These are phyloP conservation scores for Hippophae gyantsensis DNA, from an alignment of 306 rosid genomes.

Conservation along the genomic window DNA sequence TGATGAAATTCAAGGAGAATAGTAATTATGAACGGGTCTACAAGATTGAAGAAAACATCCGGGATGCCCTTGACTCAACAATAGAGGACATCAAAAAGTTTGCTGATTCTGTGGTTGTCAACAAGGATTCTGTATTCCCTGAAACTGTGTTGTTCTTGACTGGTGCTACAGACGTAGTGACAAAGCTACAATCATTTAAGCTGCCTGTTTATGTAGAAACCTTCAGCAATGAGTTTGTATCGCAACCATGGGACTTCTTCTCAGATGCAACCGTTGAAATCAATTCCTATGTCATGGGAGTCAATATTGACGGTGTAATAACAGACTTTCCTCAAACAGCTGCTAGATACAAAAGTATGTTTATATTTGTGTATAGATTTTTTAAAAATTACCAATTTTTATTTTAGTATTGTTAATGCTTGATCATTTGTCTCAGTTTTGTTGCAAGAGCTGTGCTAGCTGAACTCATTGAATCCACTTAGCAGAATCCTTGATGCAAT, in stretches of 20 bases:
- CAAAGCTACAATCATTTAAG: conserved; percentile 31
- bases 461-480: too few species aligned
- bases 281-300: conserved; percentile 42
- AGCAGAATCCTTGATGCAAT: too few species aligned
- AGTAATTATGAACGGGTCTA: conserved; percentile 57
- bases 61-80: conserved; percentile 36
- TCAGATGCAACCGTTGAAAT: conserved; percentile 81
- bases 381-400: too few species aligned
- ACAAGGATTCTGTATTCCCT: conserved; percentile 51
- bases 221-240: conserved; percentile 82
- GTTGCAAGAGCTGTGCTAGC: too few species aligned
- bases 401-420: too few species aligned
- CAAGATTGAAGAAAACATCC: conserved; percentile 41
- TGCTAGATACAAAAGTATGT: too few species aligned
- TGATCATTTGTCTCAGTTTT: too few species aligned
- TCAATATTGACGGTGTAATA: conserved; percentile 14
- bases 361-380: too few species aligned
- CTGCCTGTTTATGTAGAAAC: conserved; percentile 64
- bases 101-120: conserved; percentile 56
- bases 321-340: too few species aligned
- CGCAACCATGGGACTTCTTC: conserved; percentile 94
- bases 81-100: conserved; percentile 49
- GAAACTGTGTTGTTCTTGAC: conserved; percentile 12
- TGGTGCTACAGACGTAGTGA: conserved; percentile 24
- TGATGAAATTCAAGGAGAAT: conserved; percentile 46